These are phyloP conservation scores for Triticum aestivum DNA, from an alignment of 176 grass and related monocot species.

Conservation along the genomic window IWGSC_CS_RefSeq_v2.1 NC_057808.1:231712713-231713212, in stretches of 20 bases:
- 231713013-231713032: not conserved
- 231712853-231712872: not conserved
- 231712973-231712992: not conserved
- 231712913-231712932: not conserved
- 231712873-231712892: not conserved
- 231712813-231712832: not conserved
- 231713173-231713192: not conserved
- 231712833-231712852: not conserved
- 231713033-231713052: not conserved
- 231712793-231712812: too few species aligned
- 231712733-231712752: not conserved
- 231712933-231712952: not conserved
- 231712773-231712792: too few species aligned
- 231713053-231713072: conserved; percentile 50
- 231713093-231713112: not conserved
- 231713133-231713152: not conserved
- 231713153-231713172: not conserved
- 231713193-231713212: not conserved
- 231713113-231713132: not conserved
- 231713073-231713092: not conserved
- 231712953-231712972: not conserved
- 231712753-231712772: too few species aligned
- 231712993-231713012: not conserved
- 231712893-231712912: not conserved
- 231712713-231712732: not conserved